Base-by-base conservation (phyloP, 148 eudicot genomes). In the Simmondsia chinensis region DNA sequence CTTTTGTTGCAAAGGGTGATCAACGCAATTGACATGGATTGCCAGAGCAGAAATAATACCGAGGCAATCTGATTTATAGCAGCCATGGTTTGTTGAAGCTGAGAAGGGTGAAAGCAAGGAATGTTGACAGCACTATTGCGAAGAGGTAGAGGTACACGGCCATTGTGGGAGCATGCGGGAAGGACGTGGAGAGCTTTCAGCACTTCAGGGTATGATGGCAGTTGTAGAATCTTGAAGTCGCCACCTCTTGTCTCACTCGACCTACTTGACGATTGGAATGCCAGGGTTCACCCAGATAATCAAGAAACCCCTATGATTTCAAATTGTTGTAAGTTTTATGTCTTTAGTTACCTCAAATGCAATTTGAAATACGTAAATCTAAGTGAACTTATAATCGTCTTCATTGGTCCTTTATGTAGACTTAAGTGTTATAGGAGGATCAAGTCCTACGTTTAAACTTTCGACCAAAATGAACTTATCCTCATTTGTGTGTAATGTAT, bases 231-330 rank as follows among this genome's bases (percentile, higher is more conserved):
- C 16, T 44, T 60, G 11, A 35, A 16, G 39, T 60, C 57, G 21
- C 65, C 65, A 11, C 13, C 65, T 43, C 65, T 60, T 36, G 20
- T 60, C 9, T 43, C 58, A 19, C 52, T 60, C 23, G 65, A 60
- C 19, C 16, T 51, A 11, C 52, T 50, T 27, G 65, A 60, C 19
- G 52, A 60, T 12, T 60, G 65, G 65, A 60, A 39, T 28, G 7
- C 8, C 36, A 35, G 15, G 20, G 24, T 38, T 51, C 30, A 41
- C 13, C 10, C n/a, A 7, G 28, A 23, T 9, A 5, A 16, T 13
- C 38, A 20, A 13, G 25, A 43, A 14, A 42, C 12, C 4, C 30
- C n/a, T 43, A 4, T 50, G 38, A 30, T n/a, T 14, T 29, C 16
- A 9, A 13, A 34, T 33, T 7, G 1, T 4, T 27, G 57, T 50